Evolutionary conservation across 208 protist genomes (phyloP), one percentile per base, ranked within the genome.

Genomic region (Sergeia podlipaevii): DNA sequence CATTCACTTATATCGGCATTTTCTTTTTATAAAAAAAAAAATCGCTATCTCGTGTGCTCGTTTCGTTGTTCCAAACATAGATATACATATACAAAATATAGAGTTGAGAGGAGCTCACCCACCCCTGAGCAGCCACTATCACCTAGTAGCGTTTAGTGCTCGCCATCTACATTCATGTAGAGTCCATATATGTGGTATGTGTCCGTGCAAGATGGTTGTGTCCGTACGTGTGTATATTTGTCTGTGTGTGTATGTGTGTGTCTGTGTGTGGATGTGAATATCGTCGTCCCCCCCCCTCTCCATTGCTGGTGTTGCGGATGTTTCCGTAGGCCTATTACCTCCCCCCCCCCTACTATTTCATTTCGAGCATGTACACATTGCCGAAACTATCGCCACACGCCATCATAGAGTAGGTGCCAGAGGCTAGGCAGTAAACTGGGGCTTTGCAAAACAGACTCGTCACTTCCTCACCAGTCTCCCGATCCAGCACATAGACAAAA

Each of bases 321-420:
- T 48, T 61, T 48, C 37, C 15, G 5, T 46, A 29, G 23, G 23
- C 13, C 41, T n/a, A 6, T 46, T n/a, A 13, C 34, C 15, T n/a
- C n/a, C 34, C 15, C 10, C 23, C 4, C 3, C 13, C 2, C 4
- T 4, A 1, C 21, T 71, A 74, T 46, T 55, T n/a, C 34, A 74
- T 39, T 3, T 50, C 50, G 4, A 86, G 58, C 4, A 80, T 24
- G 65, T 92, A 95, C 10, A 96, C 74, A 58, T 96, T 96, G n/a
- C 89, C 89, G 46, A 91, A 93, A 59, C 64, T 88, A 53, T 96
- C 89, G 23, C 89, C 89, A 46, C 83, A 93, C 0, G 70, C 76
- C 49, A 79, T 49, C 21, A 71, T 51, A 32, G 72, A 64, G 10
- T 70, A 54, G 13, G 53, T 75, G n/a, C 89, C 85, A 1, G 58